Evolutionary conservation across 2,329 filamentous ascomycete species (phyloP).

Genomic region (Alternaria brassicicola): DNA sequence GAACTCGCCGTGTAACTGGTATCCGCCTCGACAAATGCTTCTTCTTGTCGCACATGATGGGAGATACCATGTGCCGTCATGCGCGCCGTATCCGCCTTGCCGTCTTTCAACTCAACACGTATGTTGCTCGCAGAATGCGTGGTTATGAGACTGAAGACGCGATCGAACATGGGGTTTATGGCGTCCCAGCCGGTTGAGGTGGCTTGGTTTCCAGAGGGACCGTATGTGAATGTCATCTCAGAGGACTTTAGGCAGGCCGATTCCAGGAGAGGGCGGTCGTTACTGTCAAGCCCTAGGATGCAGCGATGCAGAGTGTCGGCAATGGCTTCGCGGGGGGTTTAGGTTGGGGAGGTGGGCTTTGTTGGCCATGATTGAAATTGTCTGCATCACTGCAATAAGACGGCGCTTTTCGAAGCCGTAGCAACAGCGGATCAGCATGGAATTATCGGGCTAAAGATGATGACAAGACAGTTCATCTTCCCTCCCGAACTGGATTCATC

Average conservation of each 20-base stretch:
- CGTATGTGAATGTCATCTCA: slow-evolving; percentile 25
- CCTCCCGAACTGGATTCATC: neutral
- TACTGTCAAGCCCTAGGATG: slow-evolving; percentile 32
- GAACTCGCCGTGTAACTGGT: slow-evolving; percentile 27
- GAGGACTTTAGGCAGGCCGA: slow-evolving; percentile 26
- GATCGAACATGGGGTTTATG: slow-evolving; percentile 20
- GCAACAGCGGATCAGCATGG: neutral
- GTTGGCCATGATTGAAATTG: neutral
- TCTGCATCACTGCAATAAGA: neutral
- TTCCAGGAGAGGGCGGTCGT: slow-evolving; percentile 25
- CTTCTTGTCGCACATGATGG: slow-evolving; percentile 29
- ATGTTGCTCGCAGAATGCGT: slow-evolving; percentile 34
- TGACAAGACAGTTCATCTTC: neutral
- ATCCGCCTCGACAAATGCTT: slow-evolving; percentile 24
- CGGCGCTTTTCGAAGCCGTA: neutral
- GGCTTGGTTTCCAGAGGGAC: slow-evolving; percentile 7
- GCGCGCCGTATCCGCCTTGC: slow-evolving; percentile 17
- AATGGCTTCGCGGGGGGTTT: slow-evolving; percentile 28
- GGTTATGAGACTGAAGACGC: slow-evolving; percentile 27
- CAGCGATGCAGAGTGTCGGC: slow-evolving; percentile 32
- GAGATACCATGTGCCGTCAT: slow-evolving; percentile 28
- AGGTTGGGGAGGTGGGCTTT: slow-evolving; percentile 6
- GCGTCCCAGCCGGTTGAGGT: slow-evolving; percentile 23
- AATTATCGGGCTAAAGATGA: neutral
- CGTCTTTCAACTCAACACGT: slow-evolving; percentile 24